Conservation (phyloP, 306 rosid genomes). For the Styphnolobium japonicum region DNA sequence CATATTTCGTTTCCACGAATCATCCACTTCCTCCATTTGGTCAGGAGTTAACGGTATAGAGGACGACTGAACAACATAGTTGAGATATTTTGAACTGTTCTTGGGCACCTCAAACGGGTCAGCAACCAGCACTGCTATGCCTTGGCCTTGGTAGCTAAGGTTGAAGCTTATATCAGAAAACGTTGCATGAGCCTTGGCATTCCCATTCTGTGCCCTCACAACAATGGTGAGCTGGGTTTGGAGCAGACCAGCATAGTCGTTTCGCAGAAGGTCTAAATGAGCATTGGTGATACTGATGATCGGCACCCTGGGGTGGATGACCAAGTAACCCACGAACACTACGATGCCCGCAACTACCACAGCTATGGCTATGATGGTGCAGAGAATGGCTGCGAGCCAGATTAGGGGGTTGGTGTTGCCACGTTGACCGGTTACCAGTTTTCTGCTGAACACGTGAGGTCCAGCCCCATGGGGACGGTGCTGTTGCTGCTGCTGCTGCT, state of each 20-base stretch:
- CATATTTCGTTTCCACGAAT: constrained; percentile 44
- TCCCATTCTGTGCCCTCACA: constrained; percentile 69
- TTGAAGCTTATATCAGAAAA: constrained; percentile 53
- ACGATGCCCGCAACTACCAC: constrained; percentile 55
- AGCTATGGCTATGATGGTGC: constrained; percentile 58
- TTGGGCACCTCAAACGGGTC: constrained; percentile 47
- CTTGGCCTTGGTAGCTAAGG: constrained; percentile 48
- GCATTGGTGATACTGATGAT: constrained; percentile 50
- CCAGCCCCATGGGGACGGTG: not conserved
- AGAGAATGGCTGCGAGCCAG: constrained; percentile 64
- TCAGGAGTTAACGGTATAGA: constrained; percentile 52
- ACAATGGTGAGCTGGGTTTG: constrained; percentile 46
- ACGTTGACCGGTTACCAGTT: not conserved
- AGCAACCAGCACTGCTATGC: constrained; percentile 49
- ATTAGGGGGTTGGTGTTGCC: constrained; percentile 47
- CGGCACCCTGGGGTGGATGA: constrained; percentile 76
- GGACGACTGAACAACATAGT: constrained; percentile 44
- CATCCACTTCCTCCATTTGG: constrained; percentile 45
- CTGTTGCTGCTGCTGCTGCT: not conserved
- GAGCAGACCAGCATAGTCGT: constrained; percentile 50
- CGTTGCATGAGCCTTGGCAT: constrained; percentile 64
- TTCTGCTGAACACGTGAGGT: constrained; percentile 27
- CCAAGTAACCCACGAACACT: constrained; percentile 54
- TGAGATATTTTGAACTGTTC: constrained; percentile 35
- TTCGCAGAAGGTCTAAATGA: constrained; percentile 42